These are phyloP conservation scores for Apiospora marii DNA, from an alignment of 2,329 filamentous ascomycete species.

Conservation along the genomic window DNA sequence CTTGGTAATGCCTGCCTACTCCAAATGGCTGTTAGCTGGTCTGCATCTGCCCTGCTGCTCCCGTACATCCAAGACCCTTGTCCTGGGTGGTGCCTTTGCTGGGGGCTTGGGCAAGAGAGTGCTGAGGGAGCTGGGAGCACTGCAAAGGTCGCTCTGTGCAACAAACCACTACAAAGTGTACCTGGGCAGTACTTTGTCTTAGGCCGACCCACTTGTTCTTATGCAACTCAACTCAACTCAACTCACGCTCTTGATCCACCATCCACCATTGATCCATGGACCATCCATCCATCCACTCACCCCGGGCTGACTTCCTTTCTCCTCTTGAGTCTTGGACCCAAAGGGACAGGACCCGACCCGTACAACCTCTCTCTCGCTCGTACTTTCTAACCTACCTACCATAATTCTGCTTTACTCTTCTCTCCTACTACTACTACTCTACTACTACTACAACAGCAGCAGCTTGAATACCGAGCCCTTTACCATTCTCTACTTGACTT, in stretches of 20 bases:
- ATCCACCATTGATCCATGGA: slow-evolving; percentile 20
- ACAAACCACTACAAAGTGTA: slow-evolving; percentile 18
- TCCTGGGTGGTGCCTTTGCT: not conserved
- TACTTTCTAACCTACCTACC: slow-evolving; percentile 8
- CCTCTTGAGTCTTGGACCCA: slow-evolving; percentile 21
- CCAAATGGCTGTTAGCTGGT: not conserved
- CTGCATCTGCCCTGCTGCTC: slow-evolving; percentile 18
- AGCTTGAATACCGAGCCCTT: not conserved
- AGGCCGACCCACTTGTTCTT: slow-evolving; percentile 12
- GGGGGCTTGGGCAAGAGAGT: not conserved
- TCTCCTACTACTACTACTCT: slow-evolving; percentile 5
- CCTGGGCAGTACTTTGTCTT: slow-evolving; percentile 13
- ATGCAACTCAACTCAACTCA: slow-evolving; percentile 22
- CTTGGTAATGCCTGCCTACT: not conserved
- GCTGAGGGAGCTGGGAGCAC: not conserved
- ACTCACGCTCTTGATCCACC: slow-evolving; percentile 21
- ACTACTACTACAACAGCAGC: not conserved
- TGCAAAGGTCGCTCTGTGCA: slow-evolving; percentile 11
- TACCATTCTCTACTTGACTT: slow-evolving; percentile 8
- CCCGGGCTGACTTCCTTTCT: slow-evolving; percentile 22
- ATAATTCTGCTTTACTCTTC: slow-evolving; percentile 26
- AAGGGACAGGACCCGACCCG: slow-evolving; percentile 21
- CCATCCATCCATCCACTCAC: slow-evolving; percentile 22
- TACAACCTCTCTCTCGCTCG: slow-evolving; percentile 17
- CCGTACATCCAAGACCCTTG: slow-evolving; percentile 20